phyloP scores from a whole-genome alignment of 441 rosid species.

The Theobroma grandiflorum region DNA sequence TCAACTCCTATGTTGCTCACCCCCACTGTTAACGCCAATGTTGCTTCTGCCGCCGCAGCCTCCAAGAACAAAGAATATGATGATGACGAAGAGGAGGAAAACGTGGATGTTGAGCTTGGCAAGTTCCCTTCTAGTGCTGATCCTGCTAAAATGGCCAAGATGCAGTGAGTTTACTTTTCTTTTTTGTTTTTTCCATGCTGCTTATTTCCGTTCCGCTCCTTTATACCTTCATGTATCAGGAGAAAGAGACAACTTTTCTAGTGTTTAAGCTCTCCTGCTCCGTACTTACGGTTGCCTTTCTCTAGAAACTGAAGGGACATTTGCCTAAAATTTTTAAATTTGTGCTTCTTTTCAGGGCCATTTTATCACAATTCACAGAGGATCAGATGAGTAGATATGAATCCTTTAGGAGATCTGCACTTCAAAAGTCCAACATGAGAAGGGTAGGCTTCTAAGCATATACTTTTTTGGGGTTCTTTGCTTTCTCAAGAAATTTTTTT shows the following conservation, averaged over 20 bases:
- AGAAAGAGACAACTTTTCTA: neutral
- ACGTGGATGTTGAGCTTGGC: slow-evolving; percentile 78
- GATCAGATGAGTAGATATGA: slow-evolving; percentile 90
- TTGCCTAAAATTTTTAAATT: neutral
- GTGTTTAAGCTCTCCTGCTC: neutral
- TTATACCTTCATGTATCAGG: neutral
- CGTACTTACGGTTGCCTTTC: neutral
- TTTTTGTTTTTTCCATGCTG: neutral
- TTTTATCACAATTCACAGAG: slow-evolving; percentile 80
- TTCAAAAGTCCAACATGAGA: slow-evolving; percentile 90
- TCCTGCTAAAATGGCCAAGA: slow-evolving; percentile 82
- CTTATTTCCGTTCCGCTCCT: neutral
- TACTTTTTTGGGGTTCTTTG: neutral
- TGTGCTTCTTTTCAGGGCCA: slow-evolving; percentile 51
- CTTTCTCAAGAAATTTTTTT: neutral
- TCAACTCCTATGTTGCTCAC: slow-evolving; percentile 36
- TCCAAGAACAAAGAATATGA: slow-evolving; percentile 69
- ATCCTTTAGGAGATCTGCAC: slow-evolving; percentile 93
- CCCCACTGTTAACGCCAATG: slow-evolving; percentile 21
- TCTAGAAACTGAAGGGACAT: neutral
- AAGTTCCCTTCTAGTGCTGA: slow-evolving; percentile 77
- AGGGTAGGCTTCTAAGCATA: slow-evolving; percentile 52
- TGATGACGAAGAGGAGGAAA: slow-evolving; percentile 92
- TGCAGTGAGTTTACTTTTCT: slow-evolving; percentile 66
- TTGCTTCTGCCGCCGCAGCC: neutral